A percentile compares a stretch with the other conserved stretches of the same genome.
These are phyloP conservation scores for Candida silvicultrix DNA, from an alignment of 805 yeast genomes.

Conservation along the genomic window DNA sequence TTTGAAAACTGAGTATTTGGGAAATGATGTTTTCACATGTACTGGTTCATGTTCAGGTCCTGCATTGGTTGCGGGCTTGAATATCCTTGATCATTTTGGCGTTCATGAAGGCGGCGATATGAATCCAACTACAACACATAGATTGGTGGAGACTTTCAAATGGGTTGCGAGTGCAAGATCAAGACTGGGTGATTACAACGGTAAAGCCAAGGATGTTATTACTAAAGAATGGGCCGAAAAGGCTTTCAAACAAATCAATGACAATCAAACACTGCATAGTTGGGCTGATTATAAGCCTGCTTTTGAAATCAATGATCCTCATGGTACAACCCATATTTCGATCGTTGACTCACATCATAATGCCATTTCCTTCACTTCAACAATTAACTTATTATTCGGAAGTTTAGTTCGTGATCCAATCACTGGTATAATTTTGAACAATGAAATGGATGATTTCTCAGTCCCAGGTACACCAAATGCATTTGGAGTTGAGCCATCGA, in stretches of 20 bases:
- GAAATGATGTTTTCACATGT: conserved; percentile 45
- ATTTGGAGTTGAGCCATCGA: conserved; percentile 76
- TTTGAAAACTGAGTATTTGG: conserved; percentile 34
- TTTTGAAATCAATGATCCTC: conserved; percentile 70
- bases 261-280: conserved; percentile 45
- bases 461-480: conserved; percentile 63
- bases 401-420: conserved; percentile 70
- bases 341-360: conserved; percentile 68
- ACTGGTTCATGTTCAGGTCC: conserved; percentile 82
- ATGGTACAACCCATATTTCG: conserved; percentile 87
- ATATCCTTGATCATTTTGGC: conserved; percentile 47
- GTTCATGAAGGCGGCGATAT: conserved; percentile 39
- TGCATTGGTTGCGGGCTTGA: conserved; percentile 70
- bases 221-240: conserved; percentile 48
- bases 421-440: conserved; percentile 81
- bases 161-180: conserved; percentile 88
- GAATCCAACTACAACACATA: conserved; percentile 47
- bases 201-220: conserved; percentile 36
- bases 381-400: conserved; percentile 82
- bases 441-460: conserved; percentile 95
- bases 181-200: conserved; percentile 68
- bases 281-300: conserved; percentile 79
- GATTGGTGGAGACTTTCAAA: conserved; percentile 81
- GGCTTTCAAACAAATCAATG: conserved; percentile 46
- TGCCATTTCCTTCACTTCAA: conserved; percentile 85